Evolutionary conservation across 2,329 filamentous ascomycete genomes (phyloP).

Genomic region (Samsoniella hepiali): DNA sequence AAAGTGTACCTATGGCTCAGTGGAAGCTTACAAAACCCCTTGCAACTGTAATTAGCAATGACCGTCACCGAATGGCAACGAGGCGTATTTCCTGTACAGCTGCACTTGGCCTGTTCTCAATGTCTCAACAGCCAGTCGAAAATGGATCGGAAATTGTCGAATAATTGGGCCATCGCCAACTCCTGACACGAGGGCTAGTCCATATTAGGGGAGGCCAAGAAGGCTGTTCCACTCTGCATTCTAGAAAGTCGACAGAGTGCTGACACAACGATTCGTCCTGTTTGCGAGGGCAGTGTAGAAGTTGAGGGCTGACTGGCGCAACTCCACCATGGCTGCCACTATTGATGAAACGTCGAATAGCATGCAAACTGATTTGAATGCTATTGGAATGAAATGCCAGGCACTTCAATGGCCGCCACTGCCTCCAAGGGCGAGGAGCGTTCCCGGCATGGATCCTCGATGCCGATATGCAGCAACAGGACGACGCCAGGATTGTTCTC

Average conservation of each 20-base stretch:
- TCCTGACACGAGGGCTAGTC: constrained; percentile 1
- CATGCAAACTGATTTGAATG: neutral
- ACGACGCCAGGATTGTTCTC: neutral
- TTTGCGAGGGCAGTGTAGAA: neutral
- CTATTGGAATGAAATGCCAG: neutral
- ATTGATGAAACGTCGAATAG: neutral
- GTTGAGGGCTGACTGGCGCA: neutral
- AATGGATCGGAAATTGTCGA: constrained; percentile 31
- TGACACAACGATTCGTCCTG: neutral
- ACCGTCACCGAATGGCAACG: neutral
- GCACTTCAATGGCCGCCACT: neutral
- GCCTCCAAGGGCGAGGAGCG: neutral
- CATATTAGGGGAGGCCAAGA: neutral
- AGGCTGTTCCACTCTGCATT: constrained; percentile 7
- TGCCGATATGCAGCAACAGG: neutral
- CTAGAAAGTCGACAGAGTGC: constrained; percentile 17
- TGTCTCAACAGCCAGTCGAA: constrained; percentile 32
- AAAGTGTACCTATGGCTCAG: neutral
- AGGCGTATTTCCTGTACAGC: neutral
- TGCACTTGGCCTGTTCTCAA: constrained; percentile 22
- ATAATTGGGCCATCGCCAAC: constrained; percentile 7
- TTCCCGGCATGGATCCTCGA: constrained; percentile 3
- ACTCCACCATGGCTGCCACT: constrained; percentile 3
- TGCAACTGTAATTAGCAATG: neutral
- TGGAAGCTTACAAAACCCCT: too few relatives aligned